phyloP scores from a whole-genome alignment of 148 eudicot genomes.

The Nepenthes mirabilis region DNA sequence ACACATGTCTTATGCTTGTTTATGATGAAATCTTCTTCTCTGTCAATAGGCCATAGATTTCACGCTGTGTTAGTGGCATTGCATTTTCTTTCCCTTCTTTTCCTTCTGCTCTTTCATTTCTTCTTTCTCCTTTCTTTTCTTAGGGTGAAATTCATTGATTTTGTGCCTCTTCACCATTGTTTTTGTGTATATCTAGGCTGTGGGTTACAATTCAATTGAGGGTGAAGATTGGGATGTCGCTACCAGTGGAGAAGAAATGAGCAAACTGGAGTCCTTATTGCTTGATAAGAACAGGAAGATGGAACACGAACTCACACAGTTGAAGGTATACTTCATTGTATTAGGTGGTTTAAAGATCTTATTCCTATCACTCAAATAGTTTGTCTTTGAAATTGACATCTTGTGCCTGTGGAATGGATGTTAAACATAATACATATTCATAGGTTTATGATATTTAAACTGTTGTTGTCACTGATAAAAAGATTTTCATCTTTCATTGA shows the following conservation, averaged over 20 bases:
- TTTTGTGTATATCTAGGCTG: constrained; percentile 49
- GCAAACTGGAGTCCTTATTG: constrained; percentile 90
- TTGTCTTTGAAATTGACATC: not conserved
- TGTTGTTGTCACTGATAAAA: not conserved
- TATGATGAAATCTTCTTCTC: too few species aligned
- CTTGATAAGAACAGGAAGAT: constrained; percentile 98
- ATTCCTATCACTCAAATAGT: not conserved
- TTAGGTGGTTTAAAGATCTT: not conserved
- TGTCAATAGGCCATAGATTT: too few species aligned
- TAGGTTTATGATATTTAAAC: not conserved
- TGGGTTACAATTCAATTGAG: constrained; percentile 97
- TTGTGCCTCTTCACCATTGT: not conserved
- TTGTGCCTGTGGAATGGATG: not conserved
- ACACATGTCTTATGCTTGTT: too few species aligned
- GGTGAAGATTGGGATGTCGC: constrained; percentile 99
- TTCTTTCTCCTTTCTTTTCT: not conserved
- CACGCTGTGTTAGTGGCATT: too few species aligned
- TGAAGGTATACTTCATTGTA: constrained; percentile 39
- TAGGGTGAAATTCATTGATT: not conserved
- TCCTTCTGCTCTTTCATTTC: not conserved
- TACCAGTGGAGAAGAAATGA: constrained; percentile 97
- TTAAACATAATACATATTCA: not conserved
- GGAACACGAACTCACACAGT: constrained; percentile 94
- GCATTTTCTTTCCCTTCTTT: too few species aligned
- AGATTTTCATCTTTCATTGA: not conserved